phyloP scores from a whole-genome alignment of 768 basidiomycete species.

The Psilocybe sp. region DNA sequence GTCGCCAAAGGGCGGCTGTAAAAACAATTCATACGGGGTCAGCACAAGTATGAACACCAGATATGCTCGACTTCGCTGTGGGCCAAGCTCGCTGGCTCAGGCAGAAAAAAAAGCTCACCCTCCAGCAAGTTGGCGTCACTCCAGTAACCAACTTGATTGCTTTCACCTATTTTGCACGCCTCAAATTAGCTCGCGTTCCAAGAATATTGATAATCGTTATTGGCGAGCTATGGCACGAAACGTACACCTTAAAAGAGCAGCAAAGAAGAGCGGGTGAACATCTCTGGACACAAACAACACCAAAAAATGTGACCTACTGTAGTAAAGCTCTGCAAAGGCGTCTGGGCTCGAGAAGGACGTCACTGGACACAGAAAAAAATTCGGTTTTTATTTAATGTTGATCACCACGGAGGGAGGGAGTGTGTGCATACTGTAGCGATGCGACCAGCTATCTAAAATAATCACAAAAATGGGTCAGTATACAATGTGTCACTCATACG shows the following conservation, averaged over 20 bases:
- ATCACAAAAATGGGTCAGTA: neutral
- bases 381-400: neutral
- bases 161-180: conserved; percentile 35
- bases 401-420: neutral
- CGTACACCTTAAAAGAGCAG: neutral
- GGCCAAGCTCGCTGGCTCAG: too few relatives aligned
- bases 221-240: too few relatives aligned
- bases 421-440: conserved; percentile 45
- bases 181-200: too few relatives aligned
- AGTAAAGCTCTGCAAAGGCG: conserved; percentile 78
- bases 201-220: too few relatives aligned
- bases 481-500: too few relatives aligned
- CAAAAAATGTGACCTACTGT: conserved; percentile 38
- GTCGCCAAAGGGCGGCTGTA: conserved; percentile 64
- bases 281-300: neutral
- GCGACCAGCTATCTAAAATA: conserved; percentile 51
- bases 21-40: neutral
- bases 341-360: conserved; percentile 58
- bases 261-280: too few relatives aligned
- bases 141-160: conserved; percentile 55
- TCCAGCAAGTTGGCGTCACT: conserved; percentile 60
- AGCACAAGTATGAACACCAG: neutral
- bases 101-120: conserved; percentile 30
- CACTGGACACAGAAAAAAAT: conserved; percentile 30
- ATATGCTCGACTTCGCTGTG: too few relatives aligned